A percentile compares a stretch with the other conserved stretches of the same genome.
Conservation (phyloP, 2,329 filamentous ascomycete species). For the Curvularia eragrostidis region DNA sequence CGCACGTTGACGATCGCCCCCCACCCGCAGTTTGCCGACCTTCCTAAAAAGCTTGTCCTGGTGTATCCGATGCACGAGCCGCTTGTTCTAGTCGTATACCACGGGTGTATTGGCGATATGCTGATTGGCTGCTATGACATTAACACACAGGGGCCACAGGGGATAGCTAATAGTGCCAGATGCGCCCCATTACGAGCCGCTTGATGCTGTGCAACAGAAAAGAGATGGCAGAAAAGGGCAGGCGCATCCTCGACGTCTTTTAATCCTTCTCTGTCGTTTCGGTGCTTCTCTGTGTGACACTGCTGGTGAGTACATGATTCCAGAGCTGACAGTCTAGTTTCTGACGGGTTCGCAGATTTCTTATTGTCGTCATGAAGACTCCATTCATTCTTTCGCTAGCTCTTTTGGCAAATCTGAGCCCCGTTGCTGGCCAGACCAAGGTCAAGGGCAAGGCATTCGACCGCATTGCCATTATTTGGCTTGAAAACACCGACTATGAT, state of each 20-base stretch:
- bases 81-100: background rate
- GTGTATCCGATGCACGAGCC: background rate
- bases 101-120: constrained; percentile 1
- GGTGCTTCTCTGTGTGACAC: background rate
- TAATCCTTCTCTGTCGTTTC: background rate
- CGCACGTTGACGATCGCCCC: constrained; percentile 18
- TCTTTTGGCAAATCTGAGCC: constrained; percentile 19
- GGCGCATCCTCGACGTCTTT: background rate
- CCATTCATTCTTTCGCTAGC: constrained; percentile 20
- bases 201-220: background rate
- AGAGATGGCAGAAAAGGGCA: background rate
- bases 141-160: background rate
- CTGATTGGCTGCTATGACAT: constrained; percentile 3
- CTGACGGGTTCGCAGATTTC: background rate
- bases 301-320: background rate
- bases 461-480: constrained; percentile 74
- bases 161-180: background rate
- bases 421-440: constrained; percentile 55
- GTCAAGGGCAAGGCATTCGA: constrained; percentile 76
- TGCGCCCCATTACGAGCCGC: background rate
- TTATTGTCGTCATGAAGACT: constrained; percentile 5
- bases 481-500: constrained; percentile 76
- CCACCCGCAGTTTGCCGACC: constrained; percentile 27
- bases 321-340: background rate
- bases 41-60: constrained; percentile 30